A percentile compares a stretch with the other conserved stretches of the same genome.
Evolutionary conservation across 2,329 filamentous ascomycete genomes (phyloP).

Genomic region (Colletotrichum siamense): DNA sequence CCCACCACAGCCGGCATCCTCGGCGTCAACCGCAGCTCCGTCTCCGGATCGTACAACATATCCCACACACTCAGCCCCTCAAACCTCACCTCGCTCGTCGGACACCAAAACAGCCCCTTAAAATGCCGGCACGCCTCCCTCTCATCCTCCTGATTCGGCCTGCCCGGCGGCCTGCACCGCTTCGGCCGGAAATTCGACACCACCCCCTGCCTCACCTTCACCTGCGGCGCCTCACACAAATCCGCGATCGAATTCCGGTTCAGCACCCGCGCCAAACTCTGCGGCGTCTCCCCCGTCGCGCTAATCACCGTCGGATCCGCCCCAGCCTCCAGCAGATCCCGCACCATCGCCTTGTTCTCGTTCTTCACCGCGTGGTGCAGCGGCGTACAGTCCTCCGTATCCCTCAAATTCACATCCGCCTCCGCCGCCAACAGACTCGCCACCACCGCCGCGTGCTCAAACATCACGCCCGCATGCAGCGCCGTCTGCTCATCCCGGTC

Average conservation of each 20-base stretch:
- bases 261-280: constrained; percentile 14
- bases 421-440: constrained; percentile 13
- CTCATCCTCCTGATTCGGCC: constrained; percentile 20
- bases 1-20: neutral
- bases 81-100: constrained; percentile 18
- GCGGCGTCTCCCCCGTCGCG: constrained; percentile 22
- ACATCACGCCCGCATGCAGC: constrained; percentile 23
- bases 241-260: constrained; percentile 16
- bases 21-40: constrained; percentile 16
- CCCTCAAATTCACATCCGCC: constrained; percentile 15
- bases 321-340: constrained; percentile 22
- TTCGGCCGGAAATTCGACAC: constrained; percentile 3
- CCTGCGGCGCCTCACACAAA: constrained; percentile 17
- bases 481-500: constrained; percentile 24
- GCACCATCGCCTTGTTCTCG: constrained; percentile 16
- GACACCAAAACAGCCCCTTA: constrained; percentile 20
- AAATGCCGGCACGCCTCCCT: constrained; percentile 20
- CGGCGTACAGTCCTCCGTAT: constrained; percentile 24
- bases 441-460: constrained; percentile 24
- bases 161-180: constrained; percentile 1
- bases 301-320: constrained; percentile 22
- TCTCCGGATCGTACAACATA: constrained; percentile 22
- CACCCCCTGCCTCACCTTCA: constrained; percentile 8
- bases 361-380: constrained; percentile 25
- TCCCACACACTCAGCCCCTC: constrained; percentile 22